These are phyloP conservation scores for Penicillium concentricum DNA, from an alignment of 2,329 filamentous ascomycete genomes.

Conservation along the genomic window DNA sequence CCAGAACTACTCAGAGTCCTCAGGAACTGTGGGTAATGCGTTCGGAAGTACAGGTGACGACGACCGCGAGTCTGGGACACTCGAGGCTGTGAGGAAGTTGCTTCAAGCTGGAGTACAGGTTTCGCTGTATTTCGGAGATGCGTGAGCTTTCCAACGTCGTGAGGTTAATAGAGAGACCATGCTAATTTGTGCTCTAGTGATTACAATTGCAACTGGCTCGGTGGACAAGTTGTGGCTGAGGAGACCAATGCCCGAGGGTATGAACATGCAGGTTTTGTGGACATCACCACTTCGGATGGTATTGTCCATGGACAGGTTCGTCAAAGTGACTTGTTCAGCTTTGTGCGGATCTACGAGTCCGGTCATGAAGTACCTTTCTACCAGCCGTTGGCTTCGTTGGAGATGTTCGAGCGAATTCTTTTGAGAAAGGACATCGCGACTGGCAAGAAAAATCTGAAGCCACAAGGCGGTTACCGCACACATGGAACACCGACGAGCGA, in stretches of 20 bases:
- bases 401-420: background rate
- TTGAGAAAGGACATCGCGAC: background rate
- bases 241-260: background rate
- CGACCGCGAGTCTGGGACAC: background rate
- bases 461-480: background rate
- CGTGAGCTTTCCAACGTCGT: background rate
- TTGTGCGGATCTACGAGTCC: background rate
- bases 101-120: background rate
- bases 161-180: background rate
- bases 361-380: background rate
- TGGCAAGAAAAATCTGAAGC: background rate
- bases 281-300: background rate
- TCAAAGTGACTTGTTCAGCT: constrained; percentile 1
- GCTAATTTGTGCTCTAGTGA: background rate
- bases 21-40: background rate
- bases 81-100: background rate
- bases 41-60: background rate
- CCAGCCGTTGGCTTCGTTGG: background rate
- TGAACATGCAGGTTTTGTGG: background rate
- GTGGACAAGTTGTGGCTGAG: background rate
- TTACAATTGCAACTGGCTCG: constrained; percentile 2
- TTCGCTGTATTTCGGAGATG: background rate
- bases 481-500: background rate
- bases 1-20: background rate
- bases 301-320: constrained; percentile 1